phyloP scores from a whole-genome alignment of 306 rosid genomes.

The Biancaea sappan region DNA sequence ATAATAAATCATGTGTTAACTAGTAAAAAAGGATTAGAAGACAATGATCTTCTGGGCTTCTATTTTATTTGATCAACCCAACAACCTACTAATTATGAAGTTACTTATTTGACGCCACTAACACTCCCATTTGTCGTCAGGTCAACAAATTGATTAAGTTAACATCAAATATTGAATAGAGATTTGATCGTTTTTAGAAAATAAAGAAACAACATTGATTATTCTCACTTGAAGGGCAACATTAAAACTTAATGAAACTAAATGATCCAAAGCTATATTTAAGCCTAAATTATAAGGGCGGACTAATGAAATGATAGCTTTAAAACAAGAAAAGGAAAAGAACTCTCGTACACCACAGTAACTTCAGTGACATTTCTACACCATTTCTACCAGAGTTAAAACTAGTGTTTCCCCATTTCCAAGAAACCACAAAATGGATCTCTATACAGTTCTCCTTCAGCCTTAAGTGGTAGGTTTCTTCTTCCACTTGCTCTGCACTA shows the following conservation, averaged over 20 bases:
- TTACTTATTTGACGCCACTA: too few relatives aligned
- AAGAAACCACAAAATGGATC: constrained; percentile 30
- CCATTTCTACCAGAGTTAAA: too few relatives aligned
- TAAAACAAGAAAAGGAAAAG: background rate
- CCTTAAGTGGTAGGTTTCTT: constrained; percentile 8
- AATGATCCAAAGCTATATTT: background rate
- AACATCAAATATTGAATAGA: too few relatives aligned
- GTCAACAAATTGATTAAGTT: background rate
- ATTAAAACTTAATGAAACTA: background rate
- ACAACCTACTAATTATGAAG: too few relatives aligned
- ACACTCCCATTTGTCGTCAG: too few relatives aligned
- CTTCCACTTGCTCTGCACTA: constrained; percentile 36
- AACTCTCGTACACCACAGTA: constrained; percentile 31
- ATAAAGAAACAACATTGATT: background rate
- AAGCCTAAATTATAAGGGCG: background rate
- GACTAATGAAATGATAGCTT: background rate
- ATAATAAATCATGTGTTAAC: too few relatives aligned
- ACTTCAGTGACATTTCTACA: constrained; percentile 41
- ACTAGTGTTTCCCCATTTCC: constrained; percentile 26
- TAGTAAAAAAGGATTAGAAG: too few relatives aligned
- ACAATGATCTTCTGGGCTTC: too few relatives aligned
- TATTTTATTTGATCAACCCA: too few relatives aligned
- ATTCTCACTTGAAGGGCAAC: too few relatives aligned
- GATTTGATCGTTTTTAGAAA: too few relatives aligned
- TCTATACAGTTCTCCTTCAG: constrained; percentile 5